Evolutionary conservation across 352 stramenopile species (phyloP), one percentile per base, ranked within the genome.

Genomic region (Pythium graminicola): DNA sequence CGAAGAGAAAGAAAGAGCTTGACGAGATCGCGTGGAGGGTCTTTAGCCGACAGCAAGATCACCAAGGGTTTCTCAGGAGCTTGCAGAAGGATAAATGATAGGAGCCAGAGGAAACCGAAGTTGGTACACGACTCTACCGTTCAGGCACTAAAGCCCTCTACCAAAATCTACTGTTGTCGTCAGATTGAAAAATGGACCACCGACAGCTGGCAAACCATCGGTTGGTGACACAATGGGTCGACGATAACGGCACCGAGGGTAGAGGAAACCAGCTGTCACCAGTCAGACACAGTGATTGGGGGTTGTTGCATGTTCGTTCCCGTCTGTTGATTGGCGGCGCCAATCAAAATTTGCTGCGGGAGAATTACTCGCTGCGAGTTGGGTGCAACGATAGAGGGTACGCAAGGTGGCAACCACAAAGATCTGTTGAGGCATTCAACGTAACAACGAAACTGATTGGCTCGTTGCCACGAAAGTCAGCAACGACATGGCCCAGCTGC

Each of bases 81-180:
- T 4, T 49, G 56, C 41, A 64, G 56, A 64, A 64, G 49, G 56
- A 46, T 54, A 50, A 64, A 42, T 64, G 56, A 27, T 14, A 17
- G 14, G 40, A 33, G 20, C 36, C 13, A 42, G 36, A 42, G 36
- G 31, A 38, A 38, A 38, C 31, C 31, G 31, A n/a, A n/a, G n/a
- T n/a, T n/a, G n/a, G n/a, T n/a, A n/a, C n/a, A n/a, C n/a, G n/a
- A n/a, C n/a, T n/a, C n/a, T n/a, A n/a, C n/a, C n/a, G n/a, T n/a
- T n/a, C n/a, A n/a, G n/a, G n/a, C n/a, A n/a, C n/a, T n/a, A n/a
- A n/a, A n/a, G n/a, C n/a, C n/a, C n/a, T n/a, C n/a, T n/a, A n/a
- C n/a, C n/a, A n/a, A n/a, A n/a, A n/a, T n/a, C n/a, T n/a, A n/a
- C n/a, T n/a, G n/a, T n/a, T n/a, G n/a, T n/a, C n/a, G n/a, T n/a